Evolutionary conservation across 306 rosid genomes (phyloP).

Genomic region (Vicia sativa): DNA sequence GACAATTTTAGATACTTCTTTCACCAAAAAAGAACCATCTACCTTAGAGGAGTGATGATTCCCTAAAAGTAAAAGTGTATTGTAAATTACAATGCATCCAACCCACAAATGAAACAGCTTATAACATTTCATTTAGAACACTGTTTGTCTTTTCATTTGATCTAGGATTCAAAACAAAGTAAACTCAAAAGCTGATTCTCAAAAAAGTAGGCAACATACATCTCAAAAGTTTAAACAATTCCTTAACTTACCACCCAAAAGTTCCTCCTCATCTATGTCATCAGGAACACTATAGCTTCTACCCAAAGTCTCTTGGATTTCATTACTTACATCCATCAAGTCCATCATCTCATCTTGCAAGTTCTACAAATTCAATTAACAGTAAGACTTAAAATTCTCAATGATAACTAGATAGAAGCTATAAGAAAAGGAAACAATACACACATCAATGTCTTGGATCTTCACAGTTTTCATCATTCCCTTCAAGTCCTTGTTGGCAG

Average conservation of each 20-base stretch:
- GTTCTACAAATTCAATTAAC: conserved; percentile 52
- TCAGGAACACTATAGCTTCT: conserved; percentile 97
- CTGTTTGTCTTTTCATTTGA: conserved; percentile 4
- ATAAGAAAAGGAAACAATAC: conserved; percentile 41
- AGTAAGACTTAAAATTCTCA: conserved; percentile 30
- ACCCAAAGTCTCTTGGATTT: conserved; percentile 93
- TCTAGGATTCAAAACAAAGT: conserved; percentile 1
- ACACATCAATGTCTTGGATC: conserved; percentile 91
- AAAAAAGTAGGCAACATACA: conserved; percentile 25
- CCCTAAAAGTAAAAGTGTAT: neutral
- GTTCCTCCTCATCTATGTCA: conserved; percentile 95
- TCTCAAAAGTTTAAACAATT: conserved; percentile 21
- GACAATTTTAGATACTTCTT: neutral
- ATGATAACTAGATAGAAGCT: conserved; percentile 32
- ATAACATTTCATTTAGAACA: conserved; percentile 22
- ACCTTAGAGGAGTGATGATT: neutral
- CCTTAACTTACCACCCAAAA: conserved; percentile 85
- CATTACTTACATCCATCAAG: conserved; percentile 95
- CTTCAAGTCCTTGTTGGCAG: conserved; percentile 95
- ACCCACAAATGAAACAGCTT: conserved; percentile 7
- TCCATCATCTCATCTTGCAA: conserved; percentile 99
- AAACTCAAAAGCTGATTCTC: neutral
- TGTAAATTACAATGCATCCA: neutral
- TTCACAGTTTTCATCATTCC: conserved; percentile 99
- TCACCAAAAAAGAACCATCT: neutral